A percentile compares a stretch with the other conserved stretches of the same genome.
Evolutionary conservation across 306 rosid species (phyloP).

Genomic region (Hippophae gyantsensis): DNA sequence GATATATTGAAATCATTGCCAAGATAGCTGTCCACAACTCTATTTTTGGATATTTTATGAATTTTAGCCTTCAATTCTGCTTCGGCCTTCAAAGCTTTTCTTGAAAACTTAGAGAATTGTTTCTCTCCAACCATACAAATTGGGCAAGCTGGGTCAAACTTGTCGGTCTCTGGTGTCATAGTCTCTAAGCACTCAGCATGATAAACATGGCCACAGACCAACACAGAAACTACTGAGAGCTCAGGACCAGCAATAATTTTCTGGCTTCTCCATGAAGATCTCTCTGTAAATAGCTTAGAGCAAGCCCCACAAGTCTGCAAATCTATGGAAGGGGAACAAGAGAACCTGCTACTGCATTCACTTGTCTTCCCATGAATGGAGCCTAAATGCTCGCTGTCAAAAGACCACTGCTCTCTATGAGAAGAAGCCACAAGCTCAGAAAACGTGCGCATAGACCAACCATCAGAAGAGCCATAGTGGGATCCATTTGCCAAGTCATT

Average conservation of each 20-base stretch:
- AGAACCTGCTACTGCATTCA: slow-evolving; percentile 71
- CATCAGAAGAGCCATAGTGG: slow-evolving; percentile 77
- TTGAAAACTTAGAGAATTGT: slow-evolving; percentile 43
- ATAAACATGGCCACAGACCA: slow-evolving; percentile 67
- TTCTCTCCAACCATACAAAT: slow-evolving; percentile 61
- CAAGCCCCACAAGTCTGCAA: slow-evolving; percentile 62
- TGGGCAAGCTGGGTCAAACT: slow-evolving; percentile 72
- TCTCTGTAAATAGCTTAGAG: slow-evolving; percentile 54
- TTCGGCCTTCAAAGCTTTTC: slow-evolving; percentile 39
- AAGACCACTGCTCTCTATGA: slow-evolving; percentile 87
- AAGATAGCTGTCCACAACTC: slow-evolving; percentile 62
- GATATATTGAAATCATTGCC: slow-evolving; percentile 46
- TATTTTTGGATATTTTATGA: slow-evolving; percentile 54
- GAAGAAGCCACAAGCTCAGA: slow-evolving; percentile 90
- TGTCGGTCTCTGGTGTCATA: slow-evolving; percentile 53
- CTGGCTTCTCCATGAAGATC: slow-evolving; percentile 62
- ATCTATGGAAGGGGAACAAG: slow-evolving; percentile 70
- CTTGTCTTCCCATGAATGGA: slow-evolving; percentile 55
- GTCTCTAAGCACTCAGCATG: slow-evolving; percentile 84
- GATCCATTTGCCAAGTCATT: slow-evolving; percentile 67
- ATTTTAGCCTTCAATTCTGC: slow-evolving; percentile 52
- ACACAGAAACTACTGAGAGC: slow-evolving; percentile 61
- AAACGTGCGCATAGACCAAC: slow-evolving; percentile 91
- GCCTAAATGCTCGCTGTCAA: slow-evolving; percentile 66
- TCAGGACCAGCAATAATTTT: slow-evolving; percentile 43